phyloP scores from a whole-genome alignment of 192 early-diverging fungal species.

The Dimargaris cristalligena region DNA sequence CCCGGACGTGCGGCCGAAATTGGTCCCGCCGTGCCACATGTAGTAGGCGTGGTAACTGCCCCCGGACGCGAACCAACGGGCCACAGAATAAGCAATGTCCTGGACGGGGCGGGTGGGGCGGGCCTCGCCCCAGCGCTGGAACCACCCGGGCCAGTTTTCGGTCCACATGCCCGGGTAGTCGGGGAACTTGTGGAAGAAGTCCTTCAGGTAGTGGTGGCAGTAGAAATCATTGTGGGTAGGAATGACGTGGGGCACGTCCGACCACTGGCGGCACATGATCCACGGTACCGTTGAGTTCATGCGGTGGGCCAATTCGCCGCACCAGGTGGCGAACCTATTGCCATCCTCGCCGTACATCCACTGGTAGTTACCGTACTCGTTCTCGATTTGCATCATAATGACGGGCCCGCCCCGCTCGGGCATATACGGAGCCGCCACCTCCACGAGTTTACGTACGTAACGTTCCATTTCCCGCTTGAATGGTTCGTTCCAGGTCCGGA shows the following conservation, averaged over 20 bases:
- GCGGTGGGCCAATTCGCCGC: constrained; percentile 17
- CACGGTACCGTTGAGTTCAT: constrained; percentile 34
- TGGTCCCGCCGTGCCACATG: constrained; percentile 55
- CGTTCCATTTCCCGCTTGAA: constrained; percentile 27
- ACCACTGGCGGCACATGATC: constrained; percentile 42
- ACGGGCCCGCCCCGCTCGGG: constrained; percentile 39
- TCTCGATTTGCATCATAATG: constrained; percentile 45
- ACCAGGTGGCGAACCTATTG: constrained; percentile 21
- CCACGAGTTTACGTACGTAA: constrained; percentile 27
- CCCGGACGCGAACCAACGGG: constrained; percentile 35
- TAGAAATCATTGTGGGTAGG: constrained; percentile 37
- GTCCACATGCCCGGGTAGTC: constrained; percentile 34
- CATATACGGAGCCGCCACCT: constrained; percentile 21
- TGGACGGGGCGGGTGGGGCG: constrained; percentile 29
- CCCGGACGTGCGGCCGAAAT: constrained; percentile 34
- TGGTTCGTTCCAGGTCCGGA: constrained; percentile 29
- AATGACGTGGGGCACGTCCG: constrained; percentile 18
- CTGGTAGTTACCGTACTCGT: constrained; percentile 35
- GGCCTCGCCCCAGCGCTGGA: constrained; percentile 32
- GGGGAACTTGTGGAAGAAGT: constrained; percentile 19
- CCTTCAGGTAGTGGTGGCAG: constrained; percentile 26
- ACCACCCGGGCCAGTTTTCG: constrained; percentile 45
- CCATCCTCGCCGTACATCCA: constrained; percentile 20
- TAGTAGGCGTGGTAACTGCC: constrained; percentile 38
- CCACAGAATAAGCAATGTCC: constrained; percentile 36